Evolutionary conservation across 1,139 yeast genomes (phyloP), one percentile per base, ranked within the genome.

Genomic region (Suhomyces choctaworum): DNA sequence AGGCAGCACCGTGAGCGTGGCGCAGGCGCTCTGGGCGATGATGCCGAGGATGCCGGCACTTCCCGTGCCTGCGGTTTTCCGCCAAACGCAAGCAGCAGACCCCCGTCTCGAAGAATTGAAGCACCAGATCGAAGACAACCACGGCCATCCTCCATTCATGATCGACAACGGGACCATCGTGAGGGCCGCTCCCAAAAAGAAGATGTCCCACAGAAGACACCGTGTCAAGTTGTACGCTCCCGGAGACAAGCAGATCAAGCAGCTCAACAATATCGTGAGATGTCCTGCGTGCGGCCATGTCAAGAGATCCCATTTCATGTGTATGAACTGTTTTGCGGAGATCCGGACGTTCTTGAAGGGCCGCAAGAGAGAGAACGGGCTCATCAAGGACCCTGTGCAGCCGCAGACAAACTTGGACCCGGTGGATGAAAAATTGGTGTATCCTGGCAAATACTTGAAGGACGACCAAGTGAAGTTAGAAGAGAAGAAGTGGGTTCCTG

Each of bases 211-310:
- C 57, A 78, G 80, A 64, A 85, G 88, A 62, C 84, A 87, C 56
- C 80, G 97, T 62, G 82, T 78, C 55, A 81, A 84, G 64, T 75
- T 86, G 48, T 82, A 85, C 51, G 85, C 87, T 11, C 90, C 96
- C 4, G 95, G 89, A 9, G 73, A 78, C 44, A 90, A 88, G 58
- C 94, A 89, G 53, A 70, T 85, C 47, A 79, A 87, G 58, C 81
- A 82, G 36, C 70, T 86, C 47, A 76, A 81, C 40, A 84, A 86
- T 56, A 66, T 92, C 50, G 87, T 84, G 45, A 77, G 95, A 57
- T 92, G 98, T 60, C 96, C 97, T 4, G 84, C 96, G 1, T 92
- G 98, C 65, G 98, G 98, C 27, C 85, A 86, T 45, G 84, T 80
- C 49, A 90, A 90, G 64, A 74, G 97, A 54, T 80, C 94, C 2